phyloP scores from a whole-genome alignment of 2,329 filamentous ascomycete genomes.

The Ilyonectria sp. region DNA sequence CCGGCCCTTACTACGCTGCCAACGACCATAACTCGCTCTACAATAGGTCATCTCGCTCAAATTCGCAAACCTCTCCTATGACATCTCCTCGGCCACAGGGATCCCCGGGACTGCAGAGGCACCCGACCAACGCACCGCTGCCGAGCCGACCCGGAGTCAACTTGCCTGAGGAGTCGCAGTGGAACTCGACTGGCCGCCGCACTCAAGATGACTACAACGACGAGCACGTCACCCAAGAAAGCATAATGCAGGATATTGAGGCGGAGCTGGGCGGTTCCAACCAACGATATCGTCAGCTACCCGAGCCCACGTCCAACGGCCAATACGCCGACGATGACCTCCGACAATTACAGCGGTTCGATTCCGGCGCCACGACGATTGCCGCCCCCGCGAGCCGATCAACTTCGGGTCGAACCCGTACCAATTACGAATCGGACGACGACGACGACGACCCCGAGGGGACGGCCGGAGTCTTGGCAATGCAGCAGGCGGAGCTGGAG shows the following conservation, averaged over 20 bases:
- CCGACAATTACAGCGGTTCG: conserved; percentile 64
- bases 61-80: conserved; percentile 65
- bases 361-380: conserved; percentile 65
- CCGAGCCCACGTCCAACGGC: conserved; percentile 60
- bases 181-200: conserved; percentile 56
- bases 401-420: conserved; percentile 36
- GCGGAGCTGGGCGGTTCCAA: conserved; percentile 62
- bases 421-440: conserved; percentile 59
- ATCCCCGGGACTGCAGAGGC: conserved; percentile 65
- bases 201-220: conserved; percentile 51
- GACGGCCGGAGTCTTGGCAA: conserved; percentile 84
- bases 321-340: conserved; percentile 63
- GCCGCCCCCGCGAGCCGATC: conserved; percentile 44
- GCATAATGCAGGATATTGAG: conserved; percentile 72
- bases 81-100: conserved; percentile 62
- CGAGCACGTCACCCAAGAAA: conserved; percentile 64
- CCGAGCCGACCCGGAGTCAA: conserved; percentile 68
- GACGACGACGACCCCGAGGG: conserved; percentile 93
- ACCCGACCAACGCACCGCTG: conserved; percentile 73
- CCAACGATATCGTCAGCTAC: conserved; percentile 54
- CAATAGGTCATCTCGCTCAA: conserved; percentile 62
- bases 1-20: conserved; percentile 65
- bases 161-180: conserved; percentile 58
- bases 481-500: conserved; percentile 88
- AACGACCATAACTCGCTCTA: conserved; percentile 63